phyloP scores from a whole-genome alignment of 495 filamentous ascomycete species.

The Neurospora africana region DNA sequence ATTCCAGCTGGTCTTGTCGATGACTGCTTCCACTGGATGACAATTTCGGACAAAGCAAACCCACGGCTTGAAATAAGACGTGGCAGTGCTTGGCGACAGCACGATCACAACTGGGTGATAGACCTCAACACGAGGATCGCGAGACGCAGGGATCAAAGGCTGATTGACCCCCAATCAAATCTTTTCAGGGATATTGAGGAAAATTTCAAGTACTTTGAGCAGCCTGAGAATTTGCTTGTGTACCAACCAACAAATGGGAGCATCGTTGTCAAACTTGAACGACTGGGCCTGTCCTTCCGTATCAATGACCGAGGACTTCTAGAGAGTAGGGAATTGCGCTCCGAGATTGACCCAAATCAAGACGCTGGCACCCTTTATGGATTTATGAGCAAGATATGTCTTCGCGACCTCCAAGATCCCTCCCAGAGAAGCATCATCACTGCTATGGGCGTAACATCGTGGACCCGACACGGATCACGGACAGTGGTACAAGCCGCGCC shows the following conservation, averaged over 20 bases:
- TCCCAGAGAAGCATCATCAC: conserved; percentile 2
- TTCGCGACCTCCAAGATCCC: neutral
- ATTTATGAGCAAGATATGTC: neutral
- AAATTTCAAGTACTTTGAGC: neutral
- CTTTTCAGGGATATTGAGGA: neutral
- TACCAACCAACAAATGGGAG: neutral
- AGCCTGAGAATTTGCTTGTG: neutral
- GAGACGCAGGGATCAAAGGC: neutral
- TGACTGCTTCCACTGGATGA: conserved; percentile 2
- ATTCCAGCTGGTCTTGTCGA: neutral
- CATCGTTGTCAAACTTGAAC: neutral
- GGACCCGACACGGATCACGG: neutral
- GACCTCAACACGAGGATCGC: neutral
- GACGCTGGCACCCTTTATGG: conserved; percentile 3
- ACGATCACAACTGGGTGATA: neutral
- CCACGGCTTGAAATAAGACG: neutral
- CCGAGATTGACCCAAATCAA: conserved; percentile 3
- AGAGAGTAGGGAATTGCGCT: neutral
- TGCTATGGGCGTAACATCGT: neutral
- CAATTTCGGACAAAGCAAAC: neutral
- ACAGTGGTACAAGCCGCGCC: neutral
- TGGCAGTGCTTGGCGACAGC: neutral
- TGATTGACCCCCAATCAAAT: neutral
- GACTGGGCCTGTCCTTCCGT: neutral
- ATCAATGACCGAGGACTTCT: neutral